phyloP scores from a whole-genome alignment of 2,329 filamentous ascomycete species.

The Aspergillus nomiae region DNA sequence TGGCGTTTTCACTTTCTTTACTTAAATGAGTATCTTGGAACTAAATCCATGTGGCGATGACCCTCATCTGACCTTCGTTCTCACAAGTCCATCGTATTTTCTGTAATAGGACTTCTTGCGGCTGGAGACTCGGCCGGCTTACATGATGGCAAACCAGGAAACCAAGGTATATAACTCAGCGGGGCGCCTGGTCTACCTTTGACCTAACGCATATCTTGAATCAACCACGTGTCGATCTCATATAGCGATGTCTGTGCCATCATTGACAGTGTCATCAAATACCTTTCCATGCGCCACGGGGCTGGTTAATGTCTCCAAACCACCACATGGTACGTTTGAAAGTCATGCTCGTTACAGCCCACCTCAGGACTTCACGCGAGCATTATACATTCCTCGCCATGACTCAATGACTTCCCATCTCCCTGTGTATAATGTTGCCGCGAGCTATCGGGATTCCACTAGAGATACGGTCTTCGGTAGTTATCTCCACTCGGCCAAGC shows the following conservation, averaged over 20 bases:
- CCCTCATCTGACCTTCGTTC: neutral
- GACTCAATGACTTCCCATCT: conserved; percentile 7
- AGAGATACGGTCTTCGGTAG: conserved; percentile 2
- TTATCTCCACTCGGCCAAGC: conserved; percentile 7
- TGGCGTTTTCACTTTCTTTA: neutral
- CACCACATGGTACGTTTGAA: neutral
- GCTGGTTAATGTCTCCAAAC: neutral
- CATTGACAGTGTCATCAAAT: neutral
- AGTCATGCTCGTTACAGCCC: neutral
- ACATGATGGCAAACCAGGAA: neutral
- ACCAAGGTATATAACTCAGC: neutral
- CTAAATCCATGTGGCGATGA: neutral
- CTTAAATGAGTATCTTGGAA: neutral
- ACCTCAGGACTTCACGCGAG: conserved; percentile 4
- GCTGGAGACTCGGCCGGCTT: neutral
- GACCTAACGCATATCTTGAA: neutral
- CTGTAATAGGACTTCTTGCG: neutral
- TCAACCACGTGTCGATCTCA: neutral
- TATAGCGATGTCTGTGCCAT: neutral
- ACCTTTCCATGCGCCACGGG: neutral
- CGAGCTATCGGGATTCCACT: neutral
- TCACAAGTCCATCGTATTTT: neutral
- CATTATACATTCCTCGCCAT: conserved; percentile 12
- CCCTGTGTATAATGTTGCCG: conserved; percentile 7
- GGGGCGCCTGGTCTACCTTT: neutral